Conservation (phyloP, 768 basidiomycete genomes). For the Leccinum ochraceum region DNA sequence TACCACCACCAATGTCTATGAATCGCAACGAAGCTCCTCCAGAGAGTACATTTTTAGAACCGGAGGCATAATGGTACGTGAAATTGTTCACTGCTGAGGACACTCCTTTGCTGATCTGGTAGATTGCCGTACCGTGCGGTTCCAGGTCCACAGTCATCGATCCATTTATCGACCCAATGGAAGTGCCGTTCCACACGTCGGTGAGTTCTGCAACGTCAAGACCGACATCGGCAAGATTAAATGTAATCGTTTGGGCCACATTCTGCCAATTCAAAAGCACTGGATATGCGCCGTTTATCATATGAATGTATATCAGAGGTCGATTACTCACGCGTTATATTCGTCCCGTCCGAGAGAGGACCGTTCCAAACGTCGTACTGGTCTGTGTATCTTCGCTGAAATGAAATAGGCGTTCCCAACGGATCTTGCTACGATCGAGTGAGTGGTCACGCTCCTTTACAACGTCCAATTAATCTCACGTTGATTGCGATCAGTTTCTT, state of each 20-base stretch:
- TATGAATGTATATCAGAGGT: not conserved
- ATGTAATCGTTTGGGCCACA: not conserved
- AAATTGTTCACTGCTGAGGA: not conserved
- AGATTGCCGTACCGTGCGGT: constrained; percentile 8
- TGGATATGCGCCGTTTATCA: not conserved
- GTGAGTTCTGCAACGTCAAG: constrained; percentile 4
- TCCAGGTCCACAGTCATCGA: not conserved
- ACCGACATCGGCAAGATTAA: constrained; percentile 6
- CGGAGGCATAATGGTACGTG: not conserved
- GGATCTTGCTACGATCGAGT: no score
- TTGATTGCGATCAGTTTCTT: constrained; percentile 7
- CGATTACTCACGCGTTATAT: constrained; percentile 5
- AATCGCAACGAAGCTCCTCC: not conserved
- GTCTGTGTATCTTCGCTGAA: no score
- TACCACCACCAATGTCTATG: not conserved
- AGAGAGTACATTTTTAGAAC: constrained; percentile 1
- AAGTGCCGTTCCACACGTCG: constrained; percentile 8
- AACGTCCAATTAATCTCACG: not conserved
- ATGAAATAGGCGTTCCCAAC: no score
- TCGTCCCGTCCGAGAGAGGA: constrained; percentile 8
- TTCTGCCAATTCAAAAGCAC: constrained; percentile 15
- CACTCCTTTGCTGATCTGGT: constrained; percentile 1
- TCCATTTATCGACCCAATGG: not conserved
- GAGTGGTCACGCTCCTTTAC: no score
- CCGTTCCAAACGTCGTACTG: constrained; percentile 3